phyloP scores from a whole-genome alignment of 768 basidiomycete genomes.

The Russula abietina region DNA sequence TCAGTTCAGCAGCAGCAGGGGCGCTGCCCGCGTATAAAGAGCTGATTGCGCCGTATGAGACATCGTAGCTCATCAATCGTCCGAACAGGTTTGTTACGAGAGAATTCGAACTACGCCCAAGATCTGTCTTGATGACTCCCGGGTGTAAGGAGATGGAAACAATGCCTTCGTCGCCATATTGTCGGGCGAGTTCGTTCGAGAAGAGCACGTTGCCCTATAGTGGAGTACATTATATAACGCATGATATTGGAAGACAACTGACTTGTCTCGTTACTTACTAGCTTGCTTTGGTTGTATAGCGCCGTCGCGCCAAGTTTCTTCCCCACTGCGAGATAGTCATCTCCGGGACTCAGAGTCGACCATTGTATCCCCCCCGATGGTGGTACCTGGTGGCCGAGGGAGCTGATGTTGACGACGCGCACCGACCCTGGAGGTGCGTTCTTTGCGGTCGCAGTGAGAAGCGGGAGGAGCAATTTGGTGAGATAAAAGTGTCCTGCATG shows the following conservation, averaged over 20 bases:
- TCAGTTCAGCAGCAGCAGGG: background rate
- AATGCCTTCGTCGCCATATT: background rate
- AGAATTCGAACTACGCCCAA: background rate
- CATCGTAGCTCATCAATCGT: background rate
- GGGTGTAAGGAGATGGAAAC: conserved; percentile 5
- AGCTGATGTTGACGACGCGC: conserved; percentile 3
- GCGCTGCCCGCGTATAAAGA: background rate
- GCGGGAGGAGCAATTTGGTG: background rate
- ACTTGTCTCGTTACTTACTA: background rate
- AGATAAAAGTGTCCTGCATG: conserved; percentile 1
- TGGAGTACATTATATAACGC: background rate
- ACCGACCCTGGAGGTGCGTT: background rate
- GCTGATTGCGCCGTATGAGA: background rate
- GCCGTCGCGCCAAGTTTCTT: background rate
- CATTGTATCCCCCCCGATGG: background rate
- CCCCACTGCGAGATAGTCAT: background rate
- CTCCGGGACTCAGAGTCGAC: background rate
- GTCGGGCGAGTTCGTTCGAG: background rate
- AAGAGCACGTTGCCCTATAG: background rate
- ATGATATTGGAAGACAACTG: background rate
- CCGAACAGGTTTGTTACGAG: background rate
- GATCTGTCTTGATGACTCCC: background rate
- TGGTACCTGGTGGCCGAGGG: background rate
- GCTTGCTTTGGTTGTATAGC: conserved; percentile 7
- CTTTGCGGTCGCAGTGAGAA: conserved; percentile 1